These are phyloP conservation scores for Clitoria ternatea DNA, from an alignment of 306 rosid species.

Conservation along the genomic window DNA sequence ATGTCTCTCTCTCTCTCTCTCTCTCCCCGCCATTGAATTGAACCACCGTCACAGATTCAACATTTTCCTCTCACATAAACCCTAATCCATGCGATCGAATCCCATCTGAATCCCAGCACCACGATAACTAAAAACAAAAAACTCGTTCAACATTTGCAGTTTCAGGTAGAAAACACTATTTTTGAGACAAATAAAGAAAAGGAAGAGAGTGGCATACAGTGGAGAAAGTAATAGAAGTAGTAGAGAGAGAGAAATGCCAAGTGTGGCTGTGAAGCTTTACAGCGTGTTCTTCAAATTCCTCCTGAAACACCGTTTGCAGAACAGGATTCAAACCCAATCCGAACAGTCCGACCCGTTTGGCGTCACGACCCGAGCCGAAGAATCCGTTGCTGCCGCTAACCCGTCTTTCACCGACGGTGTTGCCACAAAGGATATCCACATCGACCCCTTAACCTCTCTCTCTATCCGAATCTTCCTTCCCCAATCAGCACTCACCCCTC, in stretches of 20 bases:
- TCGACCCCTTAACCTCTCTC: slow-evolving; percentile 75
- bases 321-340: slow-evolving; percentile 67
- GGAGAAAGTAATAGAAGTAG: not conserved
- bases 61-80: slow-evolving; percentile 18
- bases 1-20: not conserved
- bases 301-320: slow-evolving; percentile 97
- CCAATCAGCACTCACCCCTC: slow-evolving; percentile 69
- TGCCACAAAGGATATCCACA: slow-evolving; percentile 92
- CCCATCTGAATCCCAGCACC: not conserved
- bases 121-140: too few relatives aligned
- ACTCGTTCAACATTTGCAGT: not conserved
- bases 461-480: slow-evolving; percentile 92
- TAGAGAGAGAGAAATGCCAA: slow-evolving; percentile 64
- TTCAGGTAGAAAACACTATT: slow-evolving; percentile 16
- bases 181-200: not conserved
- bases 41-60: slow-evolving; percentile 22
- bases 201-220: slow-evolving; percentile 2
- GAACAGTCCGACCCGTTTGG: slow-evolving; percentile 66
- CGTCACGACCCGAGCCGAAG: slow-evolving; percentile 84
- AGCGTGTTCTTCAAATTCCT: slow-evolving; percentile 99
- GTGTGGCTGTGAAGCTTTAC: slow-evolving; percentile 94
- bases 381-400: slow-evolving; percentile 64
- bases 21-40: slow-evolving; percentile 36
- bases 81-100: not conserved
- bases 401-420: slow-evolving; percentile 78